Evolutionary conservation across 805 yeast genomes (phyloP).

Genomic region (Yarrowia porcina): DNA sequence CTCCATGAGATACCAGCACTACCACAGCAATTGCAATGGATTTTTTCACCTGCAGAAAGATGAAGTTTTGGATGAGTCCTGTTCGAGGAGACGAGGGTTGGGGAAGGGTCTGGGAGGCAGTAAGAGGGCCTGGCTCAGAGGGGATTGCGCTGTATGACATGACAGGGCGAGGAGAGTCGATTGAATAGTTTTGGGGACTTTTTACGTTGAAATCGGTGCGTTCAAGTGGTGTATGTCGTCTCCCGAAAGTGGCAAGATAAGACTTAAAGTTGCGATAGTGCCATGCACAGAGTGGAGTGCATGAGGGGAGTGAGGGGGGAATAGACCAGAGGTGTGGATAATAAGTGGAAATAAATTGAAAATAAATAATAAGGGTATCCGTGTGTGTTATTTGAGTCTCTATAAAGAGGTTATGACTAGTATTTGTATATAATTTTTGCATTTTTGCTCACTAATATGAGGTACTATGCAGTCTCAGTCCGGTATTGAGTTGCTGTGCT

Average conservation of each 20-base stretch:
- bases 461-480: too few species aligned
- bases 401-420: too few species aligned
- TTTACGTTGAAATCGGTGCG: too few species aligned
- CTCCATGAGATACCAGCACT: background rate
- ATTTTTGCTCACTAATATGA: too few species aligned
- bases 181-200: background rate
- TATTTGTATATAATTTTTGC: too few species aligned
- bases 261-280: background rate
- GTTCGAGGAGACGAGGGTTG: background rate
- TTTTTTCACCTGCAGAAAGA: background rate
- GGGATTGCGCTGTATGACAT: constrained; percentile 9
- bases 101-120: too few species aligned
- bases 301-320: background rate
- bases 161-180: background rate
- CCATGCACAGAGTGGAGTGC: background rate
- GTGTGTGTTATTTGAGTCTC: too few species aligned
- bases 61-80: background rate
- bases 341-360: too few species aligned
- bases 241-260: background rate
- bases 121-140: background rate
- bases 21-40: background rate
- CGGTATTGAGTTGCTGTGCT: too few species aligned
- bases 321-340: too few species aligned
- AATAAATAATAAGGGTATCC: too few species aligned
- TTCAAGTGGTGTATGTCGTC: too few species aligned